Evolutionary conservation across 108 stramenopile genomes (phyloP), one percentile per base, ranked within the genome.

Genomic region (Fistulifera pelliculosa): DNA sequence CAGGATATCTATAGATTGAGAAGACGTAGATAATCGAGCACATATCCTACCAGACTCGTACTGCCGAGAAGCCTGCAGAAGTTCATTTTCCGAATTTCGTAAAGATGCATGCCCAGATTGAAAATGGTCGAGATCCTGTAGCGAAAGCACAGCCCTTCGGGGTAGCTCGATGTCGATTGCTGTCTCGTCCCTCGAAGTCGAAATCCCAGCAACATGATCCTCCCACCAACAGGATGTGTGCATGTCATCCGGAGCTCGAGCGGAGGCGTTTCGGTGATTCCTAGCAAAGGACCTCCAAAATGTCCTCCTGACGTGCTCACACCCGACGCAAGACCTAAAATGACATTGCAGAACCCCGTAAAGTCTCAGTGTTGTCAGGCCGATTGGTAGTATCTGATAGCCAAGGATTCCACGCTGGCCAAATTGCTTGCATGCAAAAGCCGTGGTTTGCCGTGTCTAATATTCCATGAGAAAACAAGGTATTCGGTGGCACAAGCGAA

Each of bases 331-430:
- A 79, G 52, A 11, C 81, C 79, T 27, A 75, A 57, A 76, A 68
- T 26, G 70, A 52, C 73, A 79, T 70, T 14, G 77, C 81, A 4
- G 71, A 74, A n/a, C 81, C 77, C 43, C 63, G 51, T 39, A 75
- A 48, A n/a, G 56, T 55, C 8, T 65, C 74, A 47, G 54, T 61
- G 24, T 61, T 61, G 1, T 56, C 27, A 0, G 62, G 48, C 40
- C 50, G 58, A 8, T 50, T 55, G 17, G 56, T 27, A 0, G 65
- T 50, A 50, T 63, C 67, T 6, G 76, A 65, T 17, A 66, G 28
- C 77, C 83, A 85, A 0, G 83, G 77, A 64, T 84, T 78, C 90
- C 90, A 91, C n/a, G 68, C 71, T 15, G 82, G 73, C 85, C 90
- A 87, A 43, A 91, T 65, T 13, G 85, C 90, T 54, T 87, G 75